Evolutionary conservation across 164 flowering plant species (phyloP), one percentile per base, ranked within the genome.

Genomic region (Aristolochia californica): DNA sequence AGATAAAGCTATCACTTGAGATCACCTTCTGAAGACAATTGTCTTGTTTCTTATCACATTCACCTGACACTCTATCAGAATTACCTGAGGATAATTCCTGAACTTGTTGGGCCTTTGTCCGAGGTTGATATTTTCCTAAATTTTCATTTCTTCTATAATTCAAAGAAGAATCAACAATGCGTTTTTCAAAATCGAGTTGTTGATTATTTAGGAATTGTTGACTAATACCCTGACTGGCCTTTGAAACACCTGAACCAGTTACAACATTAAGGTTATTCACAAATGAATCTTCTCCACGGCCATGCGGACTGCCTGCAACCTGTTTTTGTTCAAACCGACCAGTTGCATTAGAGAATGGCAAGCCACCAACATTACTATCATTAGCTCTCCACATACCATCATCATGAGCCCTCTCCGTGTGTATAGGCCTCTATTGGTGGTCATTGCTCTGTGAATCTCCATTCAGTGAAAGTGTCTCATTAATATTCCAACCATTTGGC

Each of bases 1-100:
- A 75, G 51, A 62, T 60, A 56, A 66, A 66, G 49, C 74, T 64
- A 43, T 71, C 78, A 65, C 47, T 57, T 34, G 75, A 57, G 53
- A 62, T 66, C 58, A 70, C 76, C 52, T 71, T 75, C 45, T 50
- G 72, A 53, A 56, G 56, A 75, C 54, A 55, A 44, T 61, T 67
- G 44, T 61, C 67, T 44, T 34, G 64, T 28, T 53, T 66, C 60
- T 68, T 73, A 17, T 60, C 74, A 60, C 57, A 58, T 40, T 68
- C 82, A 58, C 66, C 62, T 40, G 64, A 73, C 7, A 40, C 67
- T 45, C 44, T 65, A 57, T 69, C 72, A 57, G 76, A 62, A 48
- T 61, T 69, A 52, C 38, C 30, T 47, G 53, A n/a, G 38, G 59
- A 55, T 53, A 70, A 57, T 34, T 69, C 71, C 24, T 11, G 24